These are phyloP conservation scores for Knufia petricola DNA, from an alignment of 2,329 filamentous ascomycete genomes.

Conservation along the genomic window DNA sequence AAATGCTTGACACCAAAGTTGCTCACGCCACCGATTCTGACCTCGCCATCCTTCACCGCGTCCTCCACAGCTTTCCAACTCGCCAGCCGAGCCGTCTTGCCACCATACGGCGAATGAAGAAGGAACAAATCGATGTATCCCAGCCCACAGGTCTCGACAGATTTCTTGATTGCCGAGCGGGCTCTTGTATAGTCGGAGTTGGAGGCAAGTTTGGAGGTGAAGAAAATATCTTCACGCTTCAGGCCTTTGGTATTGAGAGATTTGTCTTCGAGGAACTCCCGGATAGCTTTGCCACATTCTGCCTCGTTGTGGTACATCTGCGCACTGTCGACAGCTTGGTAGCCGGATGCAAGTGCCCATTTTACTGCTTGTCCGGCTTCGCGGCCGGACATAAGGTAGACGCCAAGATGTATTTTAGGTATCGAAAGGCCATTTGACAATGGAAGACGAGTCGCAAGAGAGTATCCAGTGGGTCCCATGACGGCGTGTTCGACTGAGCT, in stretches of 20 bases:
- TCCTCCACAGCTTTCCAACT: slow-evolving; percentile 72
- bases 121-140: slow-evolving; percentile 73
- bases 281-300: slow-evolving; percentile 58
- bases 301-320: slow-evolving; percentile 64
- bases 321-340: slow-evolving; percentile 44
- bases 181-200: slow-evolving; percentile 59
- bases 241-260: slow-evolving; percentile 42
- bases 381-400: slow-evolving; percentile 58
- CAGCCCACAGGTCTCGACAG: slow-evolving; percentile 54
- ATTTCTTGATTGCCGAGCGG: slow-evolving; percentile 55
- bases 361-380: slow-evolving; percentile 51
- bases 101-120: slow-evolving; percentile 69
- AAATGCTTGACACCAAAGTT: slow-evolving; percentile 71
- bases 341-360: slow-evolving; percentile 42
- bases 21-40: slow-evolving; percentile 63
- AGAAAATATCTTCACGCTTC: slow-evolving; percentile 62
- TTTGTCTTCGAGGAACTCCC: slow-evolving; percentile 41
- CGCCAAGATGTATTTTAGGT: slow-evolving; percentile 62
- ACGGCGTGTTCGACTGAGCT: background rate
- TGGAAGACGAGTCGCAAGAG: slow-evolving; percentile 28
- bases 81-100: slow-evolving; percentile 55
- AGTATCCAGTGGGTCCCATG: slow-evolving; percentile 20
- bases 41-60: slow-evolving; percentile 61
- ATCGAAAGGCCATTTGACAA: slow-evolving; percentile 56
- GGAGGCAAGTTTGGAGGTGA: slow-evolving; percentile 66